Conservation (phyloP, 1,139 yeast species). For the Saccharomyces pastorianus region DNA sequence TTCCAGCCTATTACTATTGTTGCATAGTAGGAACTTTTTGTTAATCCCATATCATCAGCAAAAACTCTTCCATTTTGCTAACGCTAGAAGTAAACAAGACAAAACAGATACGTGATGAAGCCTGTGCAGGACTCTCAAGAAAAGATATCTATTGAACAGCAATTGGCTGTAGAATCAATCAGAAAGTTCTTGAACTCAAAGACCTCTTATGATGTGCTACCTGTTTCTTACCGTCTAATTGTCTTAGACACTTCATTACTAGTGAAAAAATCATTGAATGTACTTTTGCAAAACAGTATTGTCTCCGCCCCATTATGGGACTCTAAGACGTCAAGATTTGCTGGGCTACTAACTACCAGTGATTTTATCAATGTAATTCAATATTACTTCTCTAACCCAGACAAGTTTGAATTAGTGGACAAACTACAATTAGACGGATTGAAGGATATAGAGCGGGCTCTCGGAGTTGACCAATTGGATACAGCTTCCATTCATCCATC, state of each 20-base stretch:
- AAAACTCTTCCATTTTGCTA: background rate
- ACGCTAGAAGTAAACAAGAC: background rate
- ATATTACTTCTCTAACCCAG: slow-evolving; percentile 85
- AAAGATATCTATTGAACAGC: slow-evolving; percentile 42
- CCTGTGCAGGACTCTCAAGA: slow-evolving; percentile 18
- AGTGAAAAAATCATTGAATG: slow-evolving; percentile 85
- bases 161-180: slow-evolving; percentile 65
- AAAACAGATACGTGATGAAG: background rate
- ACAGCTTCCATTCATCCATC: slow-evolving; percentile 88
- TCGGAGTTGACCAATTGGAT: slow-evolving; percentile 84
- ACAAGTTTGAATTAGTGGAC: slow-evolving; percentile 82
- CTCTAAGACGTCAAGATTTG: slow-evolving; percentile 78
- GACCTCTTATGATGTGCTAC: slow-evolving; percentile 92
- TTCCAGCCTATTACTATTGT: background rate
- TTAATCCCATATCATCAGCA: background rate
- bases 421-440: slow-evolving; percentile 78
- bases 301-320: slow-evolving; percentile 98
- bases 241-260: slow-evolving; percentile 87
- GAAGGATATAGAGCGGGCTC: slow-evolving; percentile 75
- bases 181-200: slow-evolving; percentile 78
- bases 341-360: slow-evolving; percentile 84
- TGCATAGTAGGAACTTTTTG: background rate
- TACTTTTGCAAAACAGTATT: slow-evolving; percentile 83
- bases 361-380: slow-evolving; percentile 95
- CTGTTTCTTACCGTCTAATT: slow-evolving; percentile 87